Percentiles rank a stretch among this genome's conserved stretches.
Evolutionary conservation across 1,139 yeast genomes (phyloP).

Genomic region (Candida sp.): DNA sequence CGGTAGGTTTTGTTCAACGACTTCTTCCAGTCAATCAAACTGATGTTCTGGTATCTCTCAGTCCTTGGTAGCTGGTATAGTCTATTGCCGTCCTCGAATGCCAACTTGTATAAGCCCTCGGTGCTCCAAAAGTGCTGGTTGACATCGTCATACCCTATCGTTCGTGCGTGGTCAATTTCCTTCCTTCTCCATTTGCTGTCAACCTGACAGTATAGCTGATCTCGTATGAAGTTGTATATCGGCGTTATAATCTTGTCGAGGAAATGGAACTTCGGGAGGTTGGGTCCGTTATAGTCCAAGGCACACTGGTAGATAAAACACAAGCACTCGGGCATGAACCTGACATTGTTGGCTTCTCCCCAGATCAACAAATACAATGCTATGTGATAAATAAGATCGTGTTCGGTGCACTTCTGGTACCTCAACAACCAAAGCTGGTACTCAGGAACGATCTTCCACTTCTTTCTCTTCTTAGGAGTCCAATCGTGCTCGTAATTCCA

Average conservation of each 20-base stretch:
- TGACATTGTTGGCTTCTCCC: conserved; percentile 48
- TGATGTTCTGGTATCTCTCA: conserved; percentile 51
- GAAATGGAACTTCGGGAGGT: conserved; percentile 22
- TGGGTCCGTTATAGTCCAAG: conserved; percentile 22
- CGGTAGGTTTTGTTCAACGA: conserved; percentile 73
- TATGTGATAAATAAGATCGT: conserved; percentile 32
- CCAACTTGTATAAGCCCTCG: conserved; percentile 58
- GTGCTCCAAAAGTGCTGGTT: conserved; percentile 87
- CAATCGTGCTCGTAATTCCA: conserved; percentile 12
- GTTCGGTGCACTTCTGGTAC: conserved; percentile 27
- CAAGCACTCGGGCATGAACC: conserved; percentile 48
- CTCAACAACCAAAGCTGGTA: conserved; percentile 20
- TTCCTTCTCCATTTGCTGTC: conserved; percentile 49
- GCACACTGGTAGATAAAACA: conserved; percentile 42
- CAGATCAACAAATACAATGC: conserved; percentile 41
- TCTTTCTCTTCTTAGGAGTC: conserved; percentile 8
- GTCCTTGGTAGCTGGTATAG: conserved; percentile 48
- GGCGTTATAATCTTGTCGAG: conserved; percentile 49
- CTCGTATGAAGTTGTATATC: conserved; percentile 42
- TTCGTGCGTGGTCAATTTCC: conserved; percentile 68
- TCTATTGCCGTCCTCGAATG: conserved; percentile 40
- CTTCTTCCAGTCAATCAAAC: conserved; percentile 62
- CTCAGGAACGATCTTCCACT: conserved; percentile 7
- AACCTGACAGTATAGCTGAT: conserved; percentile 42
- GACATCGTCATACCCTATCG: conserved; percentile 86